These are phyloP conservation scores for Spergularia marina DNA, from an alignment of 148 eudicot genomes.

Conservation along the genomic window DNA sequence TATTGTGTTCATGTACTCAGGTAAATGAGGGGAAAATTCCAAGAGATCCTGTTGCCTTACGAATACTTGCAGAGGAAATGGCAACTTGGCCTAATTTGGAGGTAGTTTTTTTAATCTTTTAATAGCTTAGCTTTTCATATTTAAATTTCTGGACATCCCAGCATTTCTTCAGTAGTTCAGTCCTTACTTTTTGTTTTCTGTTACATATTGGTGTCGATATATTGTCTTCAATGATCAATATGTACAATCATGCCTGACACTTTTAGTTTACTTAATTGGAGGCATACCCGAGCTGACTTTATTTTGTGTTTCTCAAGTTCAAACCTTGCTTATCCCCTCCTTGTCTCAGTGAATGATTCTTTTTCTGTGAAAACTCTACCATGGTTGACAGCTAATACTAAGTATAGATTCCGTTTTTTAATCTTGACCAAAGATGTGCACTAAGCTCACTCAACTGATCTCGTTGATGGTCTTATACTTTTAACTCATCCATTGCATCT, in stretches of 20 bases:
- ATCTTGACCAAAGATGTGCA: no score
- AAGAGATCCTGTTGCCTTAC: slow-evolving; percentile 53
- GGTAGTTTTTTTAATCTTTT: slow-evolving; percentile 34
- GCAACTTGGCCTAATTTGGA: slow-evolving; percentile 87
- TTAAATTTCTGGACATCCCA: not conserved
- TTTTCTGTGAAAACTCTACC: no score
- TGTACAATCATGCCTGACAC: not conserved
- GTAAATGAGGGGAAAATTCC: slow-evolving; percentile 85
- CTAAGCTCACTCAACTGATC: no score
- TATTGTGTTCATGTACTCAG: slow-evolving; percentile 31
- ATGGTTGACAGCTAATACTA: no score
- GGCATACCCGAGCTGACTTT: not conserved
- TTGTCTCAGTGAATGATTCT: not conserved
- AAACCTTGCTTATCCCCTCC: not conserved
- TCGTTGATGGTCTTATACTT: no score
- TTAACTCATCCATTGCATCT: no score
- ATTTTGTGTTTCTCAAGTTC: not conserved
- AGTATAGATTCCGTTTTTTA: no score
- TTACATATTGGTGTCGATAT: not conserved
- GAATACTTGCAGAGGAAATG: slow-evolving; percentile 85
- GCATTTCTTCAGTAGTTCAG: not conserved
- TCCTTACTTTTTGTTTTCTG: not conserved
- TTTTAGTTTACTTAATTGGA: not conserved
- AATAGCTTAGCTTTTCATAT: not conserved
- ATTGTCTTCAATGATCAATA: not conserved